Percentiles rank a stretch among this genome's conserved stretches.
Evolutionary conservation across 495 filamentous ascomycete species (phyloP).

Genomic region (Penicillium mononematosum): DNA sequence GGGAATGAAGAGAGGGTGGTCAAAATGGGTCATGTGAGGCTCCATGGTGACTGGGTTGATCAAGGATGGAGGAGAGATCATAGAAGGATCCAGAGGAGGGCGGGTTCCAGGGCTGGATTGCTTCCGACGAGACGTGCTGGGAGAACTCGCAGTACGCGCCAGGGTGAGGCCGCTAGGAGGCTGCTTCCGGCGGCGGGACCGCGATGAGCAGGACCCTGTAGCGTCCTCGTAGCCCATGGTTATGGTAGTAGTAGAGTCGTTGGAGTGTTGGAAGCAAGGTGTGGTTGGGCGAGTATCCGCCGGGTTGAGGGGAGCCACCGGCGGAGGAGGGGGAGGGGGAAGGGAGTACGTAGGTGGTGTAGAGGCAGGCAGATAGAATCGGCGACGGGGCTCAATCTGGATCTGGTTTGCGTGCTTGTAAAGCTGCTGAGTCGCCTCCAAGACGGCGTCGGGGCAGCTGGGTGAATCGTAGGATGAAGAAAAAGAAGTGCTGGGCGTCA

Average conservation of each 20-base stretch:
- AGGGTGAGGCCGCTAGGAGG: conserved; percentile 37
- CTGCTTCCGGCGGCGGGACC: conserved; percentile 36
- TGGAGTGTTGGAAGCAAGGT: conserved; percentile 17
- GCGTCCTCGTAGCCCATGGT: conserved; percentile 37
- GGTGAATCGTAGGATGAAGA: conserved; percentile 42
- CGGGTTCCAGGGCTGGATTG: conserved; percentile 30
- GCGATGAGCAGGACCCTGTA: conserved; percentile 29
- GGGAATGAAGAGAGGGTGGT: conserved; percentile 47
- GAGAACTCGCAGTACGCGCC: conserved; percentile 24
- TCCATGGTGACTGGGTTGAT: conserved; percentile 48
- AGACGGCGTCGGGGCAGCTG: conserved; percentile 32
- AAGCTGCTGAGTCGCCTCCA: conserved; percentile 34
- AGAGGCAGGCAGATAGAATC: conserved; percentile 34
- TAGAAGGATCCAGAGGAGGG: conserved; percentile 40
- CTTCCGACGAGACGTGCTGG: conserved; percentile 26
- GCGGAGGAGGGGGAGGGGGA: conserved; percentile 30
- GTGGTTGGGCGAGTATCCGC: conserved; percentile 26
- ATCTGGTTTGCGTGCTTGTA: conserved; percentile 29
- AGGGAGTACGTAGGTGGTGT: conserved; percentile 37
- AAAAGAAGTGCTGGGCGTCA: conserved; percentile 49
- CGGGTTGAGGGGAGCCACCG: conserved; percentile 25
- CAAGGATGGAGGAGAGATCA: conserved; percentile 45
- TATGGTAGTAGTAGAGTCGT: conserved; percentile 33
- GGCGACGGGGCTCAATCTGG: conserved; percentile 18
- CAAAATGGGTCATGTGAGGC: conserved; percentile 46